Base-by-base conservation (phyloP, 176 grass and related monocot genomes). In the Bonia amplexicaulis region DNA sequence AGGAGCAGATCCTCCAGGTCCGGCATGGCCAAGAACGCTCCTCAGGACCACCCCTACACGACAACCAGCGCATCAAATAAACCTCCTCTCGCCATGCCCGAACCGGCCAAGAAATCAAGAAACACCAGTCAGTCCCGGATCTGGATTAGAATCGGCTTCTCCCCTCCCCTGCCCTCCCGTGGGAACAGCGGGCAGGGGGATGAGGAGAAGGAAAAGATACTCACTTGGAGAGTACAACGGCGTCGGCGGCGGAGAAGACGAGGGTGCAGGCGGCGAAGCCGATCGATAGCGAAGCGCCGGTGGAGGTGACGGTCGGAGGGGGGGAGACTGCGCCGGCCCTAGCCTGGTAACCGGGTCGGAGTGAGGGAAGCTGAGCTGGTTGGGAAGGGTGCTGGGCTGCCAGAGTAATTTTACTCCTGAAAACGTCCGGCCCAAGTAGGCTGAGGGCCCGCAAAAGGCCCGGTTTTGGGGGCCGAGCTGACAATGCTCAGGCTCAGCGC, bases 1-100 rank as follows among this genome's bases (percentile, higher is more conserved):
- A 97, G 84, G 4, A 97, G 95, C 85, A 95, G 54, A 54, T 93
- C 87, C 42, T 98, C 91, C 40, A 95, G 61, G 1, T 83, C 79
- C 78, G 78, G 35, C 92, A 94, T 94, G 81, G 73, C 42, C 87
- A 39, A 77, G 12, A 11, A 7, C 20, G 17, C 23, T 71, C 81
- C 47, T 73, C 49, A 31, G 14, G 17, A 52, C 5, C 12, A 51
- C 7, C 26, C 84, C 80, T 87, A 35, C 59, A 66, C 52, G 17
- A 42, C 61, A 62, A 51, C 60, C 60, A 27, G 25, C 25, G 60
- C 60, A 33, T 79, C 15, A 86, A 71, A 71, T 4, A 79, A 46
- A 31, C 53, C 17, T 61, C 6, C 23, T 59, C 58, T 37, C 19
- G 14, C 58, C 42, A 58, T 2, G 41, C 25, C 23, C 27, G 17